A percentile compares a stretch with the other conserved stretches of the same genome.
Evolutionary conservation across 192 early-diverging fungal genomes (phyloP).

Genomic region (Dispira simplex): DNA sequence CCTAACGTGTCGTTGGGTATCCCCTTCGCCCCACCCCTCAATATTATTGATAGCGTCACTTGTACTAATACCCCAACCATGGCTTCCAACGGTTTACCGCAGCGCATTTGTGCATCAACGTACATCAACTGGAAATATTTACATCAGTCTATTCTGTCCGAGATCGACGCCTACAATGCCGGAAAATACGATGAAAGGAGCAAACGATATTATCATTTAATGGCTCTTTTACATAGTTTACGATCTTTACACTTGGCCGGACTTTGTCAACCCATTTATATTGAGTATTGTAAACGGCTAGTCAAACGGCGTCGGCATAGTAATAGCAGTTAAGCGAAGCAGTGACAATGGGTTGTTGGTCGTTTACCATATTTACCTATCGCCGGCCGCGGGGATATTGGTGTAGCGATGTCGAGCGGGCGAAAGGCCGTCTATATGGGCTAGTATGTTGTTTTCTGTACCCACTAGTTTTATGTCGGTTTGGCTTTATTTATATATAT

Average conservation of each 20-base stretch:
- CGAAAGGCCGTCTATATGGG: no score
- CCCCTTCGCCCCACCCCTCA: no score
- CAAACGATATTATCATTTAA: constrained; percentile 5
- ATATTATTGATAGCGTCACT: no score
- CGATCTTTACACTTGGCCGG: constrained; percentile 4
- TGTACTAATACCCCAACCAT: neutral
- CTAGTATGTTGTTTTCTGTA: no score
- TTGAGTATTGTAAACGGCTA: constrained; percentile 5
- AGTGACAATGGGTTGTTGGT: neutral
- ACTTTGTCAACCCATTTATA: constrained; percentile 4
- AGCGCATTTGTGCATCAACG: neutral
- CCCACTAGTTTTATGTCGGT: no score
- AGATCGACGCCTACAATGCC: neutral
- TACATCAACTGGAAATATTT: constrained; percentile 9
- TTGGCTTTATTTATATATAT: no score
- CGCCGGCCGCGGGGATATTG: no score
- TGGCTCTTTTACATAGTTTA: constrained; percentile 5
- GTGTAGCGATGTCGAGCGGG: no score
- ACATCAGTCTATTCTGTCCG: constrained; percentile 1
- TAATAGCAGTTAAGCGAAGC: neutral
- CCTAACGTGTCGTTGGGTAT: no score
- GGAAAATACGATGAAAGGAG: neutral
- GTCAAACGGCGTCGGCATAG: constrained; percentile 2
- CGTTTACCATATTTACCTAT: no score
- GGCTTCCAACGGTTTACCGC: neutral